Percentiles rank a stretch among this genome's conserved stretches.
These are phyloP conservation scores for Panaeolus cyanescens DNA, from an alignment of 768 basidiomycete genomes.

Conservation along the genomic window DNA sequence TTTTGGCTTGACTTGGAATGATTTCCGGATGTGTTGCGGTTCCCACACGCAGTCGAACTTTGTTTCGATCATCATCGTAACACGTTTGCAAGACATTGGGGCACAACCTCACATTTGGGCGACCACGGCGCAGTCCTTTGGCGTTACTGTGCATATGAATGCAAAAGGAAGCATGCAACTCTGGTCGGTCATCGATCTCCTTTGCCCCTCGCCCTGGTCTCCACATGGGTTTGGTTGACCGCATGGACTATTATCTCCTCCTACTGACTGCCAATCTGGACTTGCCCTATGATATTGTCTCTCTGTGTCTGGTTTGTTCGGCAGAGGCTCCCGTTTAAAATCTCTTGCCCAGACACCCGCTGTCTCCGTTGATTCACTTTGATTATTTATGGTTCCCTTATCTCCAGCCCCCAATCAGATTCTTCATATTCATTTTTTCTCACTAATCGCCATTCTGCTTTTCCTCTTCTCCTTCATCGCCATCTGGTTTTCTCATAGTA, in stretches of 20 bases:
- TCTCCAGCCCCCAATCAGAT: slow-evolving; percentile 3
- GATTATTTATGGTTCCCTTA: slow-evolving; percentile 7
- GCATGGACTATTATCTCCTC: not conserved
- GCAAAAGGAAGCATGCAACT: not conserved
- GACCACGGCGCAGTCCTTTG: slow-evolving; percentile 1
- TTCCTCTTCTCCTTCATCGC: slow-evolving; percentile 7
- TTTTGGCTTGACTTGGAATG: not conserved
- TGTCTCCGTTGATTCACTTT: not conserved
- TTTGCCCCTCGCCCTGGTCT: not conserved
- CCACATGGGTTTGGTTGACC: no score
- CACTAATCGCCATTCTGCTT: slow-evolving; percentile 8
- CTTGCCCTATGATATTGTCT: not conserved
- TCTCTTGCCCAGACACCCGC: not conserved
- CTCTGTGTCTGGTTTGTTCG: not conserved
- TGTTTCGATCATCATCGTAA: not conserved
- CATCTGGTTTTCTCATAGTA: slow-evolving; percentile 7
- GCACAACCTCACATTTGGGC: not conserved
- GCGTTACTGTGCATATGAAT: not conserved
- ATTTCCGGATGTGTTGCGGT: not conserved
- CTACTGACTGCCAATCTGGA: not conserved
- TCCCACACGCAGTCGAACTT: not conserved
- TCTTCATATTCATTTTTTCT: slow-evolving; percentile 5
- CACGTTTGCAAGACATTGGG: not conserved
- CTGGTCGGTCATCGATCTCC: not conserved
- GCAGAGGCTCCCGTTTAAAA: not conserved